These are phyloP conservation scores for Dittrichia graveolens DNA, from an alignment of 129 eudicot genomes.

Conservation along the genomic window DNA sequence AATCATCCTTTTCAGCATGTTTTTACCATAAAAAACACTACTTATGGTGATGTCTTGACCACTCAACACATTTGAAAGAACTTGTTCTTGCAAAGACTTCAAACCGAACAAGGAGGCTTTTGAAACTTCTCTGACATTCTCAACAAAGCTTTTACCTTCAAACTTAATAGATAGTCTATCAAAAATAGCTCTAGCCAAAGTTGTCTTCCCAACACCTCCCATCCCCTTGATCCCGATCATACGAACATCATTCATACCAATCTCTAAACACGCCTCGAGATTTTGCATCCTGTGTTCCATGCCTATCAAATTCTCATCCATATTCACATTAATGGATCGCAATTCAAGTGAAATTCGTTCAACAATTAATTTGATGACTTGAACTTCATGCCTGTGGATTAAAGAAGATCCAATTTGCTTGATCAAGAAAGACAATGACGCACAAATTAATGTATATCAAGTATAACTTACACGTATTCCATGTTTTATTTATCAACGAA, in stretches of 20 bases:
- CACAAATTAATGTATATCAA: not conserved
- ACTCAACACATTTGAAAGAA: no score
- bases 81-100: no score
- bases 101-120: not conserved
- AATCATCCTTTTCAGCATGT: no score
- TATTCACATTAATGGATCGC: not conserved
- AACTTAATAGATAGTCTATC: conserved; percentile 8
- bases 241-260: not conserved
- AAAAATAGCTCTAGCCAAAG: conserved; percentile 26
- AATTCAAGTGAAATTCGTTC: conserved; percentile 14
- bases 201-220: conserved; percentile 37
- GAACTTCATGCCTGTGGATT: conserved; percentile 10
- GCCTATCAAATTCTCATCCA: conserved; percentile 10
- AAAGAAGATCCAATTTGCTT: not conserved
- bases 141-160: conserved; percentile 29
- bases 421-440: not conserved
- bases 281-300: conserved; percentile 5
- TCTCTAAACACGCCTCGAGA: not conserved
- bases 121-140: conserved; percentile 22
- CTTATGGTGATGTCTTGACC: no score
- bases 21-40: no score
- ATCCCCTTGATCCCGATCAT: conserved; percentile 32
- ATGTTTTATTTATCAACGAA: no score
- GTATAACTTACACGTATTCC: no score
- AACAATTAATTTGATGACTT: conserved; percentile 8